These are phyloP conservation scores for Ganoderma leucocontextum DNA, from an alignment of 1,284 basidiomycete genomes.

Conservation along the genomic window DNA sequence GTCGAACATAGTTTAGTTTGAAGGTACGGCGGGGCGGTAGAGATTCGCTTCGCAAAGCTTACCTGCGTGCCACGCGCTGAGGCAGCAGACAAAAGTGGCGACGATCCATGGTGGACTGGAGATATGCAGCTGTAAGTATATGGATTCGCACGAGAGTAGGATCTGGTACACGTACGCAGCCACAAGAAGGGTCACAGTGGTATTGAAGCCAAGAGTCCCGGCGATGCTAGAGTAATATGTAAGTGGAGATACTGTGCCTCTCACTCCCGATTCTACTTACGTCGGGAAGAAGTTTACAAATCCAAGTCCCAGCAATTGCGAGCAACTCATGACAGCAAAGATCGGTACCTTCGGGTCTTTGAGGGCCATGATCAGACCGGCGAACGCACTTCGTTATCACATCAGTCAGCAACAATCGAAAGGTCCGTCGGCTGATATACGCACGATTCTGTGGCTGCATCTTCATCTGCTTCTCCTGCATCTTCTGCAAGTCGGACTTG, in stretches of 20 bases:
- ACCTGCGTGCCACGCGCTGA: constrained; percentile 76
- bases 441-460: constrained; percentile 61
- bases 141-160: not conserved
- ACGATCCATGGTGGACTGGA: constrained; percentile 71
- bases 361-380: constrained; percentile 65
- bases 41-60: constrained; percentile 23
- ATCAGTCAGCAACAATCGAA: not conserved
- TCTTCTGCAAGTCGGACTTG: constrained; percentile 79
- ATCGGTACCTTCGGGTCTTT: constrained; percentile 69
- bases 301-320: constrained; percentile 67
- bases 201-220: constrained; percentile 69
- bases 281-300: constrained; percentile 83
- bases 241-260: not conserved
- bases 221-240: constrained; percentile 56
- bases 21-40: not conserved
- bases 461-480: constrained; percentile 75
- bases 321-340: constrained; percentile 62
- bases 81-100: constrained; percentile 59
- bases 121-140: constrained; percentile 4
- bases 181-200: constrained; percentile 66
- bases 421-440: constrained; percentile 33
- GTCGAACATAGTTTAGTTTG: not conserved
- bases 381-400: constrained; percentile 49
- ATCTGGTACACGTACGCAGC: constrained; percentile 57
- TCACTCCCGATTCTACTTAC: constrained; percentile 43